Percentiles rank a stretch among this genome's conserved stretches.
Evolutionary conservation across 192 early-diverging fungal genomes (phyloP).

Genomic region (Funneliformis mosseae): DNA sequence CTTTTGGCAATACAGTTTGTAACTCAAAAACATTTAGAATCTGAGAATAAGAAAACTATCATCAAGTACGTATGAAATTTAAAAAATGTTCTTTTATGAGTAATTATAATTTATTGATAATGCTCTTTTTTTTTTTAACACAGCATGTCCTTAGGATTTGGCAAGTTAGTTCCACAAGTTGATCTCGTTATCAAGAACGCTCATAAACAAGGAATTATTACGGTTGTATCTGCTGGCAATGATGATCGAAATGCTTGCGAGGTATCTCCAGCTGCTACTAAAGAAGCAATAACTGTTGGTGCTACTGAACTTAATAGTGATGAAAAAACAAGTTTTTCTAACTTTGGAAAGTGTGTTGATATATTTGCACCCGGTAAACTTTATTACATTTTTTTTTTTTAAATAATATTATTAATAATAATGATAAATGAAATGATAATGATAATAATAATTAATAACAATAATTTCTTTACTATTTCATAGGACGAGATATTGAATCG

Average conservation of each 20-base stretch:
- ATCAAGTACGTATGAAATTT: constrained; percentile 37
- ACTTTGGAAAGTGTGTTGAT: constrained; percentile 91
- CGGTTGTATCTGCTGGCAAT: constrained; percentile 69
- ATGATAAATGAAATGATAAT: constrained; percentile 46
- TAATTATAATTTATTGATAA: constrained; percentile 25
- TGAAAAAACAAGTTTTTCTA: constrained; percentile 78
- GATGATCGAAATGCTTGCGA: constrained; percentile 51
- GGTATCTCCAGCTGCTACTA: constrained; percentile 46
- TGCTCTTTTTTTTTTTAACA: constrained; percentile 17
- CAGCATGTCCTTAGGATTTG: constrained; percentile 47
- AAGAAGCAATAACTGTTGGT: constrained; percentile 78
- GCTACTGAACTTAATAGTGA: constrained; percentile 73
- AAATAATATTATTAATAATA: no score
- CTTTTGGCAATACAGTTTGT: constrained; percentile 69
- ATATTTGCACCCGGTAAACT: constrained; percentile 82
- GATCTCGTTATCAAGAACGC: constrained; percentile 38
- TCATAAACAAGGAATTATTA: constrained; percentile 46
- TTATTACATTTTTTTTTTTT: no score
- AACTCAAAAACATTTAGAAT: neutral
- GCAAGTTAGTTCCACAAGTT: constrained; percentile 29
- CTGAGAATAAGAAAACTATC: neutral
- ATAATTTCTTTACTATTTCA: neutral
- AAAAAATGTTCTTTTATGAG: constrained; percentile 20
- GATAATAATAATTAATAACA: constrained; percentile 47
- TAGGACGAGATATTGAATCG: no score